phyloP scores from a whole-genome alignment of 2,329 filamentous ascomycete species.

The Fusarium napiforme region DNA sequence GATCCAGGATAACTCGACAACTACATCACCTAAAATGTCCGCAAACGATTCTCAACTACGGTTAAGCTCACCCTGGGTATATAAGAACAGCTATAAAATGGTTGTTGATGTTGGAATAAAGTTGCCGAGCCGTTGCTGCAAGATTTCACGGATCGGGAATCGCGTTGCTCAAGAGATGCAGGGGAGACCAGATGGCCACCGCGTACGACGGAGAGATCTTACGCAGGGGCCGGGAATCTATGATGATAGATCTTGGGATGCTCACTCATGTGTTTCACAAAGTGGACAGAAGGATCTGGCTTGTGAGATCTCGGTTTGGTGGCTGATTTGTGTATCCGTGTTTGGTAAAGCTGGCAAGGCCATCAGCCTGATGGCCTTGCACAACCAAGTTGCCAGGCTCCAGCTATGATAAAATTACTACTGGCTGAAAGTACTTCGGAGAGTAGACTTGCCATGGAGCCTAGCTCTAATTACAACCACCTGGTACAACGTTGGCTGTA shows the following conservation, averaged over 20 bases:
- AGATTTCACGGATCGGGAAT: conserved; percentile 37
- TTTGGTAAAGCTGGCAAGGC: not conserved
- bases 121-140: conserved; percentile 35
- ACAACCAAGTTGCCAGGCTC: no score
- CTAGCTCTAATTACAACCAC: not conserved
- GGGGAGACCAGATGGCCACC: not conserved
- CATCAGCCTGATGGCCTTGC: not conserved
- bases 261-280: conserved; percentile 6
- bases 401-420: not conserved
- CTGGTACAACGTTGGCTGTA: not conserved
- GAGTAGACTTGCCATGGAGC: no score
- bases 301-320: not conserved
- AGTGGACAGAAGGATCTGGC: not conserved
- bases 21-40: not conserved
- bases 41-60: not conserved
- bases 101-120: conserved; percentile 29
- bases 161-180: conserved; percentile 15
- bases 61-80: not conserved
- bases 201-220: conserved; percentile 24
- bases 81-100: not conserved
- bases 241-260: not conserved
- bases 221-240: conserved; percentile 2
- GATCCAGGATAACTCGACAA: not conserved
- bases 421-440: not conserved
- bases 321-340: not conserved